Evolutionary conservation across 2,329 filamentous ascomycete species (phyloP).

Genomic region (Ophiosphaerella korrae): DNA sequence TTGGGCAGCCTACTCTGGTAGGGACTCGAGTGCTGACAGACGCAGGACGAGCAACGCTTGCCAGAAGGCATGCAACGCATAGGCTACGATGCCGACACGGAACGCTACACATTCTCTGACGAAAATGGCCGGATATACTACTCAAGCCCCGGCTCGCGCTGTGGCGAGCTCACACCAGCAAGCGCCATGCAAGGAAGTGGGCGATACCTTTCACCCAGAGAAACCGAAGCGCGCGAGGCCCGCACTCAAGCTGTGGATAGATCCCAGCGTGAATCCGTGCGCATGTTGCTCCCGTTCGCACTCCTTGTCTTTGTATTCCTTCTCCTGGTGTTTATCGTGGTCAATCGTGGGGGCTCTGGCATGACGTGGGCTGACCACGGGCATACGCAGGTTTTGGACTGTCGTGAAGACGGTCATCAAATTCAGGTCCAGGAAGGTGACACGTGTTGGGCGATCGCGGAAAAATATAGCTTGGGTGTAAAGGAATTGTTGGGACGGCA

Average conservation of each 20-base stretch:
- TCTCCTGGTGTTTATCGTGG: constrained; percentile 48
- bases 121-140: constrained; percentile 57
- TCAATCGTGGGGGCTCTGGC: constrained; percentile 12
- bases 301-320: constrained; percentile 59
- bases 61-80: constrained; percentile 61
- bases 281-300: constrained; percentile 64
- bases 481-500: constrained; percentile 51
- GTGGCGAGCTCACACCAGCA: constrained; percentile 51
- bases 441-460: constrained; percentile 60
- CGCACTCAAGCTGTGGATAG: constrained; percentile 25
- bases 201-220: constrained; percentile 14
- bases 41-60: constrained; percentile 57
- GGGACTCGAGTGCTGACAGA: neutral
- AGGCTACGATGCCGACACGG: constrained; percentile 62
- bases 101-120: constrained; percentile 60
- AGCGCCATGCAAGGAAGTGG: constrained; percentile 18
- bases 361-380: constrained; percentile 25
- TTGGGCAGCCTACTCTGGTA: too few species aligned
- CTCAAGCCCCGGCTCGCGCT: constrained; percentile 56
- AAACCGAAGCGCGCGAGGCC: constrained; percentile 22
- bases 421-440: constrained; percentile 56
- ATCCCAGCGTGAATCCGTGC: constrained; percentile 52
- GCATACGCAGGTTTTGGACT: constrained; percentile 17
- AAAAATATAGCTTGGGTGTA: constrained; percentile 51
- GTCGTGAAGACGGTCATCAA: constrained; percentile 31